A percentile compares a stretch with the other conserved stretches of the same genome.
phyloP scores from a whole-genome alignment of 2,329 filamentous ascomycete species.

The Claviceps digitariae region DNA sequence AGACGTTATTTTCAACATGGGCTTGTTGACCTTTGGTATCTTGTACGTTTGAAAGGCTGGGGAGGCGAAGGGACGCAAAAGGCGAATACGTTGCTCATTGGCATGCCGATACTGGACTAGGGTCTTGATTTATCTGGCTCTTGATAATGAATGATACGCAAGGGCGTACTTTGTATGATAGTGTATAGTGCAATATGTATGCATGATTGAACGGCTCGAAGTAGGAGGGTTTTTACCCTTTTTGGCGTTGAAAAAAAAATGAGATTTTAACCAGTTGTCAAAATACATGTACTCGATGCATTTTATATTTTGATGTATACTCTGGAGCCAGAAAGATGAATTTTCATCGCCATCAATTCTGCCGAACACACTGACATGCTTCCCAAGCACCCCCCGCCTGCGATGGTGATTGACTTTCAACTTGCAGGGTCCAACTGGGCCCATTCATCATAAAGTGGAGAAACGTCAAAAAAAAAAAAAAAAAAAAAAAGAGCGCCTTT shows the following conservation, averaged over 20 bases:
- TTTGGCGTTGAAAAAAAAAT: too few species aligned
- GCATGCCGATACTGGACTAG: not conserved
- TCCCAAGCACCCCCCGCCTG: too few species aligned
- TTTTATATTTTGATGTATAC: too few species aligned
- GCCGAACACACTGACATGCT: too few species aligned
- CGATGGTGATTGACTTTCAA: not conserved
- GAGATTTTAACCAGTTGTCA: too few species aligned
- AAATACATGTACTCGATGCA: too few species aligned
- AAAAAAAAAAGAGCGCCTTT: not conserved
- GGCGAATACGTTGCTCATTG: slow-evolving; percentile 4
- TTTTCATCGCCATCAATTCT: too few species aligned
- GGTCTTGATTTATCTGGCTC: slow-evolving; percentile 6
- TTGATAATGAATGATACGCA: slow-evolving; percentile 8
- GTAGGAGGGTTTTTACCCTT: not conserved
- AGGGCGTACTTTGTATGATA: slow-evolving; percentile 1
- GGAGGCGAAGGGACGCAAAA: not conserved
- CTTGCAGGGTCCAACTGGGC: not conserved
- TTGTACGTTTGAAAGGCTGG: not conserved
- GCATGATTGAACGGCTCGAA: not conserved
- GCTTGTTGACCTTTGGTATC: too few species aligned
- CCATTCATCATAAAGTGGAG: not conserved
- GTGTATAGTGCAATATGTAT: not conserved
- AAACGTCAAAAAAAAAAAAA: not conserved
- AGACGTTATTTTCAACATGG: not conserved
- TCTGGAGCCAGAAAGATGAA: too few species aligned